Evolutionary conservation across 2,329 filamentous ascomycete genomes (phyloP).

Genomic region (Diaporthe sp.): DNA sequence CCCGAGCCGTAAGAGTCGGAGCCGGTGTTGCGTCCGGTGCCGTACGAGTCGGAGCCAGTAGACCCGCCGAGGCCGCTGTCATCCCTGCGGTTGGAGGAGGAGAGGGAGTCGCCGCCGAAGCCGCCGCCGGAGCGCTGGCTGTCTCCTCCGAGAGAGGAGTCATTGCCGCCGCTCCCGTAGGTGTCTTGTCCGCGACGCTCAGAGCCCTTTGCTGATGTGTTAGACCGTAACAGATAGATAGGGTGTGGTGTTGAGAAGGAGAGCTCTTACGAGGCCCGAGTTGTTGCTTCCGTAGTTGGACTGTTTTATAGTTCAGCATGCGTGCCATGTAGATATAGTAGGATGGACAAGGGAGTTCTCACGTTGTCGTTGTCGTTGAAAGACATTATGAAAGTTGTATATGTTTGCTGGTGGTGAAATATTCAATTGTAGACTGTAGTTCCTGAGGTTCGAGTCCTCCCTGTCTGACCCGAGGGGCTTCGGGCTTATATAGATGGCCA

Average conservation of each 20-base stretch:
- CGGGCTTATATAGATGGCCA: slow-evolving; percentile 16
- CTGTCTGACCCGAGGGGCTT: background rate
- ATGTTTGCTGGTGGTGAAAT: background rate
- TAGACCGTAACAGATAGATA: background rate
- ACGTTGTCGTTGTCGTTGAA: slow-evolving; percentile 59
- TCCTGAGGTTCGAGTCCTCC: rapidly evolving
- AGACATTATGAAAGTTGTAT: slow-evolving; percentile 57
- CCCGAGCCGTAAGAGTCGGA: slow-evolving; percentile 30
- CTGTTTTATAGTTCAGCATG: slow-evolving; percentile 45
- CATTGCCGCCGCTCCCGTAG: slow-evolving; percentile 44
- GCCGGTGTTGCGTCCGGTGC: slow-evolving; percentile 28
- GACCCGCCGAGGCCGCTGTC: slow-evolving; percentile 44
- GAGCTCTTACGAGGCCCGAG: slow-evolving; percentile 36
- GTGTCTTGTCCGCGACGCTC: slow-evolving; percentile 43
- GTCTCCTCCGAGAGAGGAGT: slow-evolving; percentile 46
- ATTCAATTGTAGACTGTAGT: background rate
- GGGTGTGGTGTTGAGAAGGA: background rate
- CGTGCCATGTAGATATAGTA: slow-evolving; percentile 19
- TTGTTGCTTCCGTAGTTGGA: slow-evolving; percentile 47
- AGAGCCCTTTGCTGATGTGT: slow-evolving; percentile 41
- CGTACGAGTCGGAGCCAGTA: slow-evolving; percentile 31
- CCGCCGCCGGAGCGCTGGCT: slow-evolving; percentile 44
- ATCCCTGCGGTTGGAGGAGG: slow-evolving; percentile 42
- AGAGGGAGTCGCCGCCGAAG: slow-evolving; percentile 43
- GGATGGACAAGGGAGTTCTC: slow-evolving; percentile 45